Percentiles rank a stretch among this genome's conserved stretches.
phyloP scores from a whole-genome alignment of 192 early-diverging fungal genomes.

The Ramicandelaber brevisporus region DNA sequence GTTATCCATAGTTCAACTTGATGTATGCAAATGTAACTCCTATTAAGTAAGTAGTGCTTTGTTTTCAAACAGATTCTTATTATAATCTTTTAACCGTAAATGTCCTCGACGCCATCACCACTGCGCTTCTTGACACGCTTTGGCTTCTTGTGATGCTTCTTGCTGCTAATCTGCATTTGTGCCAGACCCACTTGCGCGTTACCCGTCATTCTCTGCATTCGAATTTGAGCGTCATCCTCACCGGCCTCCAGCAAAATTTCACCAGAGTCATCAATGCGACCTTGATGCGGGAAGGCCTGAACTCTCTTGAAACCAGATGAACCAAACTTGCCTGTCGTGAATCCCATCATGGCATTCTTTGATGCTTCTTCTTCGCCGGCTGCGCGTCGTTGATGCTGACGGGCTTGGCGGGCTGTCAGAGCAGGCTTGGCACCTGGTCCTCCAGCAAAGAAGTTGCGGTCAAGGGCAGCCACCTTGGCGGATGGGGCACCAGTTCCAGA shows the following conservation, averaged over 20 bases:
- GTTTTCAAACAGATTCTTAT: too few species aligned
- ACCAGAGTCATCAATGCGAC: conserved; percentile 17
- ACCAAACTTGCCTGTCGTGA: conserved; percentile 12
- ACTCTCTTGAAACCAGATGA: conserved; percentile 11
- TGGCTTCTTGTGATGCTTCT: conserved; percentile 50
- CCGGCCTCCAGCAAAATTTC: conserved; percentile 17
- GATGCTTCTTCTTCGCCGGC: conserved; percentile 6
- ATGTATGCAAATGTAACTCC: too few species aligned
- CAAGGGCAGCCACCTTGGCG: conserved; percentile 7
- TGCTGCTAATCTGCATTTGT: conserved; percentile 17
- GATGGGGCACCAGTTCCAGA: too few species aligned
- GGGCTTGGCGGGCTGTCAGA: background rate
- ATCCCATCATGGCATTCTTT: conserved; percentile 8
- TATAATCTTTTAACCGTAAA: too few species aligned
- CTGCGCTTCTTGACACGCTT: conserved; percentile 48
- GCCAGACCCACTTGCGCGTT: conserved; percentile 21
- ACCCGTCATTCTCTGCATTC: conserved; percentile 24
- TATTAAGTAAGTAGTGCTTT: too few species aligned
- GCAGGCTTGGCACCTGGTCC: conserved; percentile 1
- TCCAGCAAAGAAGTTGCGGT: conserved; percentile 11
- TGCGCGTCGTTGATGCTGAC: conserved; percentile 3
- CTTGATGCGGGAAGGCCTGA: conserved; percentile 9
- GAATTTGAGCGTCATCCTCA: conserved; percentile 26
- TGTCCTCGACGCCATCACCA: conserved; percentile 28
- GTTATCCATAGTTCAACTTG: too few species aligned